These are phyloP conservation scores for Wickerhamiella qilinensis DNA, from an alignment of 805 yeast genomes.

Conservation along the genomic window DNA sequence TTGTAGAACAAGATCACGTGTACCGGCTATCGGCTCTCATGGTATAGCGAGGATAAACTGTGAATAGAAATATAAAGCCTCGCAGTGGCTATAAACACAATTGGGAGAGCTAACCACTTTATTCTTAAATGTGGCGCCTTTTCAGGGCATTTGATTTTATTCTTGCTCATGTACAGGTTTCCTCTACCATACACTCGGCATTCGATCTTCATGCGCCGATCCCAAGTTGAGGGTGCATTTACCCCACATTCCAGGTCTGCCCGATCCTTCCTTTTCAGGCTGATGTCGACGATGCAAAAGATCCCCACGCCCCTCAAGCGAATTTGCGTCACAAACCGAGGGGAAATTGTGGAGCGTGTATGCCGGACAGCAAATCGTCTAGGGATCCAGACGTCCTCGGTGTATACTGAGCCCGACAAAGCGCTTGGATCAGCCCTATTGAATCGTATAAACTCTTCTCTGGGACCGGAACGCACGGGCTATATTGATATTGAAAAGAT, in stretches of 20 bases:
- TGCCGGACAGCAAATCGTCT: constrained; percentile 15
- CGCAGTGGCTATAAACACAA: too few relatives aligned
- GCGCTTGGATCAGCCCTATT: constrained; percentile 16
- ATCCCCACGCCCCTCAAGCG: constrained; percentile 1
- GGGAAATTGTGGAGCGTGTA: constrained; percentile 30
- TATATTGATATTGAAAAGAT: constrained; percentile 4
- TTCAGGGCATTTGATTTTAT: too few relatives aligned
- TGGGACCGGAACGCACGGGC: constrained; percentile 11
- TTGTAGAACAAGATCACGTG: too few relatives aligned
- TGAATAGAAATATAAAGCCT: too few relatives aligned
- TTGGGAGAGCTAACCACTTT: too few relatives aligned
- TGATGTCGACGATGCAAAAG: not conserved
- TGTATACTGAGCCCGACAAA: constrained; percentile 20
- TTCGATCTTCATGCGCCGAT: too few relatives aligned
- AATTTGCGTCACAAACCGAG: constrained; percentile 37
- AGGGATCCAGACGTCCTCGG: constrained; percentile 20
- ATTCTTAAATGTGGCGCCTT: too few relatives aligned
- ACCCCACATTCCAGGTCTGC: not conserved
- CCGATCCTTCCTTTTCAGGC: not conserved
- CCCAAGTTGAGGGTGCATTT: not conserved
- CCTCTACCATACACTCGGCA: too few relatives aligned
- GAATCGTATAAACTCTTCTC: constrained; percentile 12
- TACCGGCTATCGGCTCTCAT: too few relatives aligned
- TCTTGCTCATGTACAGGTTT: too few relatives aligned
- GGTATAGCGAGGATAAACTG: too few relatives aligned